Conservation (phyloP, 148 eudicot genomes). For the Diospyros lotus region DNA sequence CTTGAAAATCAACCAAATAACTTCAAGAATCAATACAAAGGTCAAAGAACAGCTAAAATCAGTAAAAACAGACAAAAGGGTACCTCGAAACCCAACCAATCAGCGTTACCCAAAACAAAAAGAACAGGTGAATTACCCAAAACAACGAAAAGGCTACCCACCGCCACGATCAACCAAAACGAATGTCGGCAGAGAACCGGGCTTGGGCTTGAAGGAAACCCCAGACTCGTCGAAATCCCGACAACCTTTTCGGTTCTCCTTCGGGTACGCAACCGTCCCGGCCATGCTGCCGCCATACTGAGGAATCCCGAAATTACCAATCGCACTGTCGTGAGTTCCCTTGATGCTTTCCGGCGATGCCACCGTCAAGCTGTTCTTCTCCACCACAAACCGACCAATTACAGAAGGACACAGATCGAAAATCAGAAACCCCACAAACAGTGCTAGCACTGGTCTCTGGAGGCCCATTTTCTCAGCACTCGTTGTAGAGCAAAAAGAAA, state of each 20-base stretch:
- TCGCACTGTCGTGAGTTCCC: constrained; percentile 76
- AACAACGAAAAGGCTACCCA: not conserved
- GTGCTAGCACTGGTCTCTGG: constrained; percentile 6
- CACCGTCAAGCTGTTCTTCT: constrained; percentile 82
- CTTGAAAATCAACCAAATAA: constrained; percentile 1
- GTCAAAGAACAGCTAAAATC: not conserved
- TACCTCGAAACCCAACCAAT: not conserved
- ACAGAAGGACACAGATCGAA: constrained; percentile 14
- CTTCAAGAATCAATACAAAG: not conserved
- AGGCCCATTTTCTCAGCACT: not conserved
- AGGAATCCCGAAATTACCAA: constrained; percentile 92
- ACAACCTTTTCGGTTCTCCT: constrained; percentile 71
- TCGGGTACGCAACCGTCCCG: constrained; percentile 71
- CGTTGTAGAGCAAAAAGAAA: not conserved
- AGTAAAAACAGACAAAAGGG: not conserved
- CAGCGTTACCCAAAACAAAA: not conserved
- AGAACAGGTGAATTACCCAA: not conserved
- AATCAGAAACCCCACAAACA: constrained; percentile 50
- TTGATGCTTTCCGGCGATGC: constrained; percentile 64
- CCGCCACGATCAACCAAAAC: constrained; percentile 65
- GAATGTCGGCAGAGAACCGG: constrained; percentile 81
- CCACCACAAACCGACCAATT: constrained; percentile 68
- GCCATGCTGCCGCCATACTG: constrained; percentile 89
- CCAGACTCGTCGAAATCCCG: constrained; percentile 42
- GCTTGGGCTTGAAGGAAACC: constrained; percentile 60